Evolutionary conservation across 768 basidiomycete species (phyloP).

Genomic region (Lanmaoa pseudosensibilis): DNA sequence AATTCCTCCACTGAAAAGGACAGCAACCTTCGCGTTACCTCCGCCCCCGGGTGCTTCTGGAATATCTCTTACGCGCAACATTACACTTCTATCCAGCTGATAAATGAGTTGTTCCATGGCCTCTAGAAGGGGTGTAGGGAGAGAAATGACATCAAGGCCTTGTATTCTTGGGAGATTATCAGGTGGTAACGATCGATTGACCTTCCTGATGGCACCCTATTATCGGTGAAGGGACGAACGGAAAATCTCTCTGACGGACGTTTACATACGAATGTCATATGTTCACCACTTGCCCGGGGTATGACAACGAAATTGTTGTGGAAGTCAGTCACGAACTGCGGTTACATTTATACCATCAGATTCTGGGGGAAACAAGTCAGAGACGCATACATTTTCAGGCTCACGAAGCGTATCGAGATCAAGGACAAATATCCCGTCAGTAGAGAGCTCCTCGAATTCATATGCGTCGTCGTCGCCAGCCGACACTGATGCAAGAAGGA

Average conservation of each 20-base stretch:
- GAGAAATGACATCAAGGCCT: slow-evolving; percentile 28
- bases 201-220: slow-evolving; percentile 45
- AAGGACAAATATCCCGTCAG: slow-evolving; percentile 55
- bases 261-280: slow-evolving; percentile 26
- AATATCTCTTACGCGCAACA: slow-evolving; percentile 66
- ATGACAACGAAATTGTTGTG: slow-evolving; percentile 18
- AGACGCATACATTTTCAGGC: slow-evolving; percentile 27
- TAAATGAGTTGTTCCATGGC: slow-evolving; percentile 52
- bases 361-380: neutral
- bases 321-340: slow-evolving; percentile 25
- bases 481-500: slow-evolving; percentile 69
- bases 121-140: slow-evolving; percentile 25
- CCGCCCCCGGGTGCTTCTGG: slow-evolving; percentile 43
- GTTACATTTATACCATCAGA: neutral
- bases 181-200: slow-evolving; percentile 52
- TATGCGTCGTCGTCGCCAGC: slow-evolving; percentile 46
- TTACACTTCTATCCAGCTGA: slow-evolving; percentile 66
- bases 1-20: slow-evolving; percentile 95
- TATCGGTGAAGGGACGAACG: neutral
- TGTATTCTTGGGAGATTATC: slow-evolving; percentile 37
- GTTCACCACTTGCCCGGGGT: slow-evolving; percentile 20
- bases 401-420: slow-evolving; percentile 38
- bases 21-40: slow-evolving; percentile 62
- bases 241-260: neutral
- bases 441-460: slow-evolving; percentile 61